phyloP scores from a whole-genome alignment of 805 yeast genomes.

The Candida vartiovaarae region DNA sequence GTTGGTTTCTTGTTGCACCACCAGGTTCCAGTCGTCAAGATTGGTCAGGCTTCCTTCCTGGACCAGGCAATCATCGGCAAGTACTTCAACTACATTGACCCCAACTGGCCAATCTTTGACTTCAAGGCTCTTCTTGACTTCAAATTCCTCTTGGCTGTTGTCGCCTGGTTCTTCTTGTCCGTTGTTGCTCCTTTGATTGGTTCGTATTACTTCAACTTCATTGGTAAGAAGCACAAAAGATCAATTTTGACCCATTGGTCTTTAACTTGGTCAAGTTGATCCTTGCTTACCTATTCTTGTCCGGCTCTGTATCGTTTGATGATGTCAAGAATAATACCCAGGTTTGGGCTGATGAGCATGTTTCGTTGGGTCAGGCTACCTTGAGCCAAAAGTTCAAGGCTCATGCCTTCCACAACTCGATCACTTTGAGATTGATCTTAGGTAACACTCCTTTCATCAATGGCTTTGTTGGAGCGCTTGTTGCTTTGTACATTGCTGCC shows the following conservation, averaged over 20 bases:
- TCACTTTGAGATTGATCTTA: conserved; percentile 23
- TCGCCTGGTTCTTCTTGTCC: conserved; percentile 21
- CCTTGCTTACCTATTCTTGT: conserved; percentile 30
- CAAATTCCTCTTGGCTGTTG: conserved; percentile 14
- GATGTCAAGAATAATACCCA: conserved; percentile 23
- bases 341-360: conserved; percentile 24
- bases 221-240: conserved; percentile 25
- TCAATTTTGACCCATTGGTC: conserved; percentile 46
- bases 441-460: conserved; percentile 28
- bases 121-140: conserved; percentile 13
- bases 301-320: conserved; percentile 21
- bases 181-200: conserved; percentile 19
- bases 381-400: conserved; percentile 13
- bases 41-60: conserved; percentile 15
- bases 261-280: conserved; percentile 43
- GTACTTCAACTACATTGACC: conserved; percentile 11
- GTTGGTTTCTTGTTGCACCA: conserved; percentile 9
- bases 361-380: conserved; percentile 14
- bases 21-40: conserved; percentile 14
- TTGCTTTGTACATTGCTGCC: conserved; percentile 28
- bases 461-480: conserved; percentile 23
- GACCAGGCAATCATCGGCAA: conserved; percentile 17
- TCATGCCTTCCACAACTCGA: conserved; percentile 18
- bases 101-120: conserved; percentile 14
- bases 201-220: conserved; percentile 26